phyloP scores from a whole-genome alignment of 2,329 filamentous ascomycete genomes.

The Pseudocercospora eumusae region DNA sequence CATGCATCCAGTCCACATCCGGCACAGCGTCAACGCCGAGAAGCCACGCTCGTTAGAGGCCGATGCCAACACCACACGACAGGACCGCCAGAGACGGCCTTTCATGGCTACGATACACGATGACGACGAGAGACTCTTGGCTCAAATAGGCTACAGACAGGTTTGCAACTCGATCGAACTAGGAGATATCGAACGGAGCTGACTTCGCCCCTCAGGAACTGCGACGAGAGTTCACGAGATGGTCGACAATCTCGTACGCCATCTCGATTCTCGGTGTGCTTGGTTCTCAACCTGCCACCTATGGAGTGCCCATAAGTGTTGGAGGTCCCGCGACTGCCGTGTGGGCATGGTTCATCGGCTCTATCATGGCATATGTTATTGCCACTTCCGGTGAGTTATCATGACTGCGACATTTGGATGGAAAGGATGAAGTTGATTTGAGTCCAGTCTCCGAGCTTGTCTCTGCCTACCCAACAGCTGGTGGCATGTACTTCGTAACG shows the following conservation, averaged over 20 bases:
- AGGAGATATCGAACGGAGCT: neutral
- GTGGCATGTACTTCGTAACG: constrained; percentile 69
- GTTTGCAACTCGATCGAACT: constrained; percentile 41
- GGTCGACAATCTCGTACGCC: constrained; percentile 67
- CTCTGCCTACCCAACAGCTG: constrained; percentile 66
- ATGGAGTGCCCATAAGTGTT: constrained; percentile 58
- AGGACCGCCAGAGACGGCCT: neutral
- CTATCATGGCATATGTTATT: constrained; percentile 65
- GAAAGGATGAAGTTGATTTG: neutral
- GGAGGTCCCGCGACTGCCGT: constrained; percentile 65
- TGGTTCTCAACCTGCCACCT: constrained; percentile 66
- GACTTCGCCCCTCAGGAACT: constrained; percentile 53
- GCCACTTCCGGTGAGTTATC: constrained; percentile 56
- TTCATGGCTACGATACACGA: constrained; percentile 40
- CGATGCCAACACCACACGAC: constrained; percentile 4
- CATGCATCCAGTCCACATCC: constrained; percentile 22
- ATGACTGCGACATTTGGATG: neutral
- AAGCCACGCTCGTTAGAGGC: constrained; percentile 10
- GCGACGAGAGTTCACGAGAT: constrained; percentile 64
- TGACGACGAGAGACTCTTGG: constrained; percentile 62
- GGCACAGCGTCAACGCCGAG: constrained; percentile 12
- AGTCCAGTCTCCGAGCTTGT: constrained; percentile 62
- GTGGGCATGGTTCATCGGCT: constrained; percentile 67
- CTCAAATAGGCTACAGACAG: constrained; percentile 64
- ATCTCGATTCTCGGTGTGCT: constrained; percentile 66